Conservation (phyloP, 2,329 filamentous ascomycete genomes). For the Stagonosporopsis tanaceti region DNA sequence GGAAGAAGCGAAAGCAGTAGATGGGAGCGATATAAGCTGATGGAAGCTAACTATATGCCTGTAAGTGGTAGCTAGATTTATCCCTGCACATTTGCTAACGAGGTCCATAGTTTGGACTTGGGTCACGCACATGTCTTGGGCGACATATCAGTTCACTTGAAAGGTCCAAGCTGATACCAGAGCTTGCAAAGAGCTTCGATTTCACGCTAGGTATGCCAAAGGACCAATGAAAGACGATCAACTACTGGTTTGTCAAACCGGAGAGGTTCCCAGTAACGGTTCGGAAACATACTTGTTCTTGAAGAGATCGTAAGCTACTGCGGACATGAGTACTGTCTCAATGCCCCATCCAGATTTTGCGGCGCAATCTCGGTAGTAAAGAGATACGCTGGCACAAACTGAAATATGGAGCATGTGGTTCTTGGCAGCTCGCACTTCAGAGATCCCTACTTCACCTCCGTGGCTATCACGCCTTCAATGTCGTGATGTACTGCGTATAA, state of each 20-base stretch:
- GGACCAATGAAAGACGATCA: neutral
- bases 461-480: neutral
- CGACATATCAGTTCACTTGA: conserved; percentile 29
- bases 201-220: neutral
- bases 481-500: neutral
- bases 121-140: conserved; percentile 26
- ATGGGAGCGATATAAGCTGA: neutral
- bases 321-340: neutral
- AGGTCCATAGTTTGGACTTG: conserved; percentile 41
- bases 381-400: too few relatives aligned
- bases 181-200: conserved; percentile 22
- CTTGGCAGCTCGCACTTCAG: neutral
- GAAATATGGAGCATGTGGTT: neutral
- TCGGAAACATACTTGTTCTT: neutral
- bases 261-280: neutral
- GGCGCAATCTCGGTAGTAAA: too few relatives aligned
- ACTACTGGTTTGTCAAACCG: conserved; percentile 2
- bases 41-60: neutral
- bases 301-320: neutral
- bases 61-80: neutral
- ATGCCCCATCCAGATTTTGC: too few relatives aligned
- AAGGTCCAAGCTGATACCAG: conserved; percentile 28
- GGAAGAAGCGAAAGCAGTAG: conserved; percentile 9
- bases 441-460: neutral
- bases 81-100: conserved; percentile 22